These are phyloP conservation scores for Astrephomene gubernaculifera DNA, from an alignment of 139 green algal genomes.

Conservation along the genomic window DNA sequence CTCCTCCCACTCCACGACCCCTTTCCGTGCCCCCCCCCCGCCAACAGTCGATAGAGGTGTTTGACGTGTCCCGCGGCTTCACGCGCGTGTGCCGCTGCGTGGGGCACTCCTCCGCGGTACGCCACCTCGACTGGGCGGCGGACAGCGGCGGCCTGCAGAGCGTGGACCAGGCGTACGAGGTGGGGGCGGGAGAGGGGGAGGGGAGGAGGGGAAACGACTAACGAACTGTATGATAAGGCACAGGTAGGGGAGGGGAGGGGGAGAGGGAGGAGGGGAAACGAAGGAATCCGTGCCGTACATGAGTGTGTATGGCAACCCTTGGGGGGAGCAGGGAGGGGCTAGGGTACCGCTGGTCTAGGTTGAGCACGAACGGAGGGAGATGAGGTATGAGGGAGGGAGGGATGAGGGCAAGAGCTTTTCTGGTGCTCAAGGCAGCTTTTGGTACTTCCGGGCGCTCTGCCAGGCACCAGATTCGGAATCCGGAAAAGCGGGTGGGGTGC, in stretches of 20 bases:
- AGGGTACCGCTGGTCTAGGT: too few species aligned
- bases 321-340: too few species aligned
- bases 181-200: background rate
- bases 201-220: background rate
- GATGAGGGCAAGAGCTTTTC: too few species aligned
- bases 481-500: too few species aligned
- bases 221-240: too few species aligned
- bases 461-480: too few species aligned
- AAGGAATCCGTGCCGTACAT: too few species aligned
- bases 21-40: background rate
- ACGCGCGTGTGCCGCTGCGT: constrained; percentile 35
- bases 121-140: constrained; percentile 71
- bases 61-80: constrained; percentile 45
- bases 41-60: constrained; percentile 60
- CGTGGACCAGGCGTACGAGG: constrained; percentile 70
- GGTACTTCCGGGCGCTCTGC: too few species aligned
- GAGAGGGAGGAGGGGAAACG: background rate
- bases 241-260: background rate
- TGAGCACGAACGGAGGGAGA: too few species aligned
- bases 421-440: too few species aligned
- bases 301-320: too few species aligned
- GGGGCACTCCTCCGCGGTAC: constrained; percentile 73
- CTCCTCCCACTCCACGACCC: background rate
- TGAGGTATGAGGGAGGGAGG: too few species aligned
- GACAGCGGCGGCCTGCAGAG: constrained; percentile 65